Evolutionary conservation across 2,329 filamentous ascomycete species (phyloP), one percentile per base, ranked within the genome.

Genomic region (Leptosphaerulina australis): DNA sequence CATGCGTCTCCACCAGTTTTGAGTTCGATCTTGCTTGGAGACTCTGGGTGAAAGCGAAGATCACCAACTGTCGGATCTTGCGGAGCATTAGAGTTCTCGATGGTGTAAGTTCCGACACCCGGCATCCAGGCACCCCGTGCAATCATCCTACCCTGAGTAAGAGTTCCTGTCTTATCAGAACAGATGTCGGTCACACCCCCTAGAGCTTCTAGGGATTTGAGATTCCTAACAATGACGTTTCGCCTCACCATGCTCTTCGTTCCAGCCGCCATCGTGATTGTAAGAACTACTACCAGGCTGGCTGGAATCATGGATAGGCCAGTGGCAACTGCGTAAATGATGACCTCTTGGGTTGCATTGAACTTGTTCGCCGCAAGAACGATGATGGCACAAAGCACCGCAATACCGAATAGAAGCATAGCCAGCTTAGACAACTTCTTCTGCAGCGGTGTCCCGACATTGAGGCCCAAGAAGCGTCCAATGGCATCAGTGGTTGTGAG

Each of bases 401-500:
- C 72, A 20, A 73, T 66, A 8, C 66, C 68, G 33, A 74, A 72
- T 2, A 74, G 60, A 1, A 53, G 44, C 6, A 71, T 62, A 3
- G 68, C 68, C 6, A 70, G 58, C 31, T 66, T 63, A 0, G 70
- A 70, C 3, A 74, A 59, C 50, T 74, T 74, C 50, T 63, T 69
- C 45, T 74, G 71, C 5, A 74, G 49, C 0, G 71, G 71, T 3
- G 71, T 74, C 7, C 71, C 71, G 9, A 74, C 63, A 37, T 73
- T 74, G 18, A 77, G 64, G 38, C 75, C 74, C 8, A 77, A 62
- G 37, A 73, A 73, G 28, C 68, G 63, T 2, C 70, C 69, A 24
- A 73, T 55, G 12, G 66, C 68, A 50, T 73, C 71, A 20, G 60
- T 58, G 26, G 78, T 70, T 1, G 83, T 86, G 34, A 79, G 68